Evolutionary conservation across 148 eudicot genomes (phyloP).

Genomic region (Silene latifolia): DNA sequence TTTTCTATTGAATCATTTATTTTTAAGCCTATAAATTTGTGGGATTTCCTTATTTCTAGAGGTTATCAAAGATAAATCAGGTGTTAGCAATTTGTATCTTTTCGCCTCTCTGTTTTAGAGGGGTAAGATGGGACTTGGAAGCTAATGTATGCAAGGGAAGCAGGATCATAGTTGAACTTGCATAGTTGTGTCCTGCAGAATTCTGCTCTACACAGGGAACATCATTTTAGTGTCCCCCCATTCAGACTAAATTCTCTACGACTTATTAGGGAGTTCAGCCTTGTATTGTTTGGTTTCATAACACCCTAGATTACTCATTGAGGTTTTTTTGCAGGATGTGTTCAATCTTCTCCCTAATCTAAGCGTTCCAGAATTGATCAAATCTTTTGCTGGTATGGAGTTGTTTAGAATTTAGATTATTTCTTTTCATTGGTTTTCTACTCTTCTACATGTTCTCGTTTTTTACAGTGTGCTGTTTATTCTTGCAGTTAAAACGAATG

Average conservation of each 20-base stretch:
- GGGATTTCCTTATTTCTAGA: background rate
- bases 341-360: conserved; percentile 92
- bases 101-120: background rate
- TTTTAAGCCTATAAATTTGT: background rate
- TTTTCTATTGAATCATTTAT: background rate
- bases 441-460: conserved; percentile 2
- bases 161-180: background rate
- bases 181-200: background rate
- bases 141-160: background rate
- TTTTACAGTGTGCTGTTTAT: conserved; percentile 1
- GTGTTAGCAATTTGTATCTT: background rate
- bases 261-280: background rate
- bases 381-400: conserved; percentile 77
- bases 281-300: too few species aligned
- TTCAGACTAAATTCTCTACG: too few species aligned
- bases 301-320: background rate
- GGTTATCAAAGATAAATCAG: background rate
- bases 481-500: conserved; percentile 80
- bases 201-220: background rate
- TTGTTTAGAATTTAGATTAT: background rate
- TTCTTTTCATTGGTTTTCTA: background rate
- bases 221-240: background rate
- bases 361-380: conserved; percentile 71
- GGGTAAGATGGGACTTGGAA: background rate
- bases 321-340: conserved; percentile 63